Evolutionary conservation across 805 yeast genomes (phyloP).

Genomic region (Candida succiphila): DNA sequence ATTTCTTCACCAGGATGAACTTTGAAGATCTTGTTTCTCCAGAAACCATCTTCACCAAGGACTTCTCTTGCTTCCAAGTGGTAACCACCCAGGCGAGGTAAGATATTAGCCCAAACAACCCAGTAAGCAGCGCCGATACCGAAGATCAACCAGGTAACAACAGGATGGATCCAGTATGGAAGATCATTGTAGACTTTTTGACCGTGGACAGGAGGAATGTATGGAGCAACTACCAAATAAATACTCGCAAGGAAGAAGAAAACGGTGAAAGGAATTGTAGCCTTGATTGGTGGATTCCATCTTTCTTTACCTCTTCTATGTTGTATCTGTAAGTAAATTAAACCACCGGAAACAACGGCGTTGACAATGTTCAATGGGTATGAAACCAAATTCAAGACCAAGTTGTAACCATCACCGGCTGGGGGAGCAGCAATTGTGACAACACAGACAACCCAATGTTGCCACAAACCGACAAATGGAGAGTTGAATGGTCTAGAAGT

Average conservation of each 20-base stretch:
- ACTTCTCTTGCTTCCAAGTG: conserved; percentile 41
- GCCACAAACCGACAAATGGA: conserved; percentile 62
- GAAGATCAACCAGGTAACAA: conserved; percentile 80
- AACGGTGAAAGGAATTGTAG: conserved; percentile 49
- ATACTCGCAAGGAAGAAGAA: conserved; percentile 60
- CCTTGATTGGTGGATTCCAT: conserved; percentile 69
- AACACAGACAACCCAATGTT: conserved; percentile 70
- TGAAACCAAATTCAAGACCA: conserved; percentile 67
- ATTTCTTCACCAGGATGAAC: too few relatives aligned
- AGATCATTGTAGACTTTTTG: too few relatives aligned
- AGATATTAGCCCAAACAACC: conserved; percentile 47
- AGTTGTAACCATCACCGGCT: conserved; percentile 80
- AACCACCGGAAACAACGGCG: conserved; percentile 51
- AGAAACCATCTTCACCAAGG: conserved; percentile 52
- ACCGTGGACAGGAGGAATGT: too few relatives aligned
- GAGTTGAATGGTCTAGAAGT: conserved; percentile 62
- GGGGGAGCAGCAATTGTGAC: conserved; percentile 72
- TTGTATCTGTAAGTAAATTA: conserved; percentile 47
- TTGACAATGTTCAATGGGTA: conserved; percentile 77
- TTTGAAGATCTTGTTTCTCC: conserved; percentile 50
- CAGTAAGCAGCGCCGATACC: conserved; percentile 59
- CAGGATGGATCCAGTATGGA: too few relatives aligned
- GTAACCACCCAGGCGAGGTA: conserved; percentile 50
- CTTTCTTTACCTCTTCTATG: conserved; percentile 35
- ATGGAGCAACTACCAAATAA: conserved; percentile 68